Base-by-base conservation (phyloP, 225 moss, liverwort and hornwort species). In the Anthoceros angustus region DNA sequence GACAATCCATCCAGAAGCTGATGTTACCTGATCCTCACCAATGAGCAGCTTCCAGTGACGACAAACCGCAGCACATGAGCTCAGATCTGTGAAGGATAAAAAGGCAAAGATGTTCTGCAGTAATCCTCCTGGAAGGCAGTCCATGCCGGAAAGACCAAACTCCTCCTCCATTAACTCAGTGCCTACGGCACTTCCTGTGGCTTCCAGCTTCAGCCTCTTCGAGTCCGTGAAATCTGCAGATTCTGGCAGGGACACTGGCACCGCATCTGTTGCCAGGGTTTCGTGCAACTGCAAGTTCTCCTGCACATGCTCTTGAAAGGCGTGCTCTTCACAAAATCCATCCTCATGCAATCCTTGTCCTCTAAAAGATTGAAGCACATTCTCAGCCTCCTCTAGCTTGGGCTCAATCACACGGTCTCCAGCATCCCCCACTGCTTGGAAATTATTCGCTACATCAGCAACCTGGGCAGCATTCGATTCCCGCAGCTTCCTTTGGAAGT, bases 61-160 rank as follows among this genome's bases (percentile, higher is more conserved):
- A 55, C 55, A 55, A 18, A 55, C 55, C 23, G 55, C 55, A 55
- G 55, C 55, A 55, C 55, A 55, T 55, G 55, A 55, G 55, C 55
- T 55, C 55, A 55, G n/a, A 23, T 55, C 55, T 18, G 55, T 55
- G 14, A 55, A 55, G 7, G 55, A 55, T 6, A 55, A 9, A 23
- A 55, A 55, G 14, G n/a, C 55, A 55, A 55, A 55, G 18, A 55
- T 55, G 6, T 18, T 55, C 23, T 55, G 55, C 55, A 55, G 55
- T 23, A 55, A 55, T 55, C 55, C 55, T 55, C 2, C n/a, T 55
- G 55, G 55, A 15, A 55, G 55, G 55, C 55, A 55, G 18, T 55
- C 55, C 18, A 55, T 55, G n/a, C 23, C 55, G 23, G 1, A 3
- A 7, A 18, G 0, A 20, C 55, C 23, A 23, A 18, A 55, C n/a